Evolutionary conservation across 2,329 filamentous ascomycete genomes (phyloP).

Genomic region (Capronia coronata): DNA sequence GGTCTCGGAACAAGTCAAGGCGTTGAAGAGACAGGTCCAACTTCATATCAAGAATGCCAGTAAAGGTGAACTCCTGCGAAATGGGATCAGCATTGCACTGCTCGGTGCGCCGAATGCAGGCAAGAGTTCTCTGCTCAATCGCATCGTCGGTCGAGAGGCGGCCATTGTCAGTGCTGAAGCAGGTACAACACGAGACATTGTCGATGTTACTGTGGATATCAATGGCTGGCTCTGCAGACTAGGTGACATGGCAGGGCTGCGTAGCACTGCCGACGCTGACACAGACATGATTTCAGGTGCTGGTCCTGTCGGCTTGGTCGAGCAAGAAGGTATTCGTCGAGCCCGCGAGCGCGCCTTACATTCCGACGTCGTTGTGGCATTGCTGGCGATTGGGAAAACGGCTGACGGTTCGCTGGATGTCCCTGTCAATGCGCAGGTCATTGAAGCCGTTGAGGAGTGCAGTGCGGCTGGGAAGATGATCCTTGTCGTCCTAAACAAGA

Average conservation of each 20-base stretch:
- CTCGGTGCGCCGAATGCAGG: constrained; percentile 89
- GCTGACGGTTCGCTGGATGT: constrained; percentile 29
- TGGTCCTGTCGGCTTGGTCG: constrained; percentile 55
- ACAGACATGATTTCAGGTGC: neutral
- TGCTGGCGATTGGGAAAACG: constrained; percentile 63
- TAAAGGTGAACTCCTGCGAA: constrained; percentile 73
- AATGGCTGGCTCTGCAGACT: constrained; percentile 88
- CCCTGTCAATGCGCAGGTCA: constrained; percentile 51
- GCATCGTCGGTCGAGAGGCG: constrained; percentile 82
- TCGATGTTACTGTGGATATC: constrained; percentile 85
- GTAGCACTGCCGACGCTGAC: constrained; percentile 32
- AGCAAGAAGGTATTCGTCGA: constrained; percentile 82
- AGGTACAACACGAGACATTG: constrained; percentile 87
- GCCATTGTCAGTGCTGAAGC: constrained; percentile 92
- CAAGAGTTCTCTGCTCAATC: constrained; percentile 89
- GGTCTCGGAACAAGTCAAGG: constrained; percentile 58
- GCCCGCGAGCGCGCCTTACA: constrained; percentile 74
- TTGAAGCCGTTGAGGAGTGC: constrained; percentile 48
- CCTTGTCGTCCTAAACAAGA: constrained; percentile 57
- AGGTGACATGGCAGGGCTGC: constrained; percentile 87
- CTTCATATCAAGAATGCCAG: constrained; percentile 70
- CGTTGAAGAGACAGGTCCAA: constrained; percentile 57
- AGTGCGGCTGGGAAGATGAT: constrained; percentile 46
- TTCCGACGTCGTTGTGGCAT: constrained; percentile 76
- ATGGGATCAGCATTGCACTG: constrained; percentile 77